A percentile compares a stretch with the other conserved stretches of the same genome.
These are phyloP conservation scores for Gracilaria gracilis DNA, from an alignment of 23 red algal species.

Conservation along the genomic window DNA sequence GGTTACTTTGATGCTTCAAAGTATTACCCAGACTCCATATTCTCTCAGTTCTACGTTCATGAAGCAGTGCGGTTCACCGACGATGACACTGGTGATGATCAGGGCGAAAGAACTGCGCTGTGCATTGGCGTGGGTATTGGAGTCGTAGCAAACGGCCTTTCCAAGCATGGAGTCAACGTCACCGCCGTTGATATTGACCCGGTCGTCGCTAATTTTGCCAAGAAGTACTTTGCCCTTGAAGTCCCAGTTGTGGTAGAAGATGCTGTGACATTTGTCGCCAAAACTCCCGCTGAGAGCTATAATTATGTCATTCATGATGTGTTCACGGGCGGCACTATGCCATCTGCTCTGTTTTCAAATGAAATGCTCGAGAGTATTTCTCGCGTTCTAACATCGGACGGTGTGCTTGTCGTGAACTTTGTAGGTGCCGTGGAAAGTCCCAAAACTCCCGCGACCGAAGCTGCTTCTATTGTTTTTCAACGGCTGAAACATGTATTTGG, in stretches of 20 bases:
- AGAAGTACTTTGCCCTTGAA: conserved; percentile 40
- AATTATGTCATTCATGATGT: conserved; percentile 74
- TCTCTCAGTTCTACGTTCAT: conserved; percentile 74
- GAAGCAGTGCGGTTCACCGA: conserved; percentile 60
- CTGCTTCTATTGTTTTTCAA: conserved; percentile 34
- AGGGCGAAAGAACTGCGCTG: conserved; percentile 10
- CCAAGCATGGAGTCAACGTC: conserved; percentile 29
- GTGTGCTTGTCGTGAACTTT: conserved; percentile 68
- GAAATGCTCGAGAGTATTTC: conserved; percentile 4
- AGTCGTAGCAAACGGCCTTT: conserved; percentile 55
- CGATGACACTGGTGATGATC: neutral
- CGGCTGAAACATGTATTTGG: conserved; percentile 42
- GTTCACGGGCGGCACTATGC: conserved; percentile 67
- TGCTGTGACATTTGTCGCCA: conserved; percentile 26
- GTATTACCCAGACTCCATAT: conserved; percentile 48
- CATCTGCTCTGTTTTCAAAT: conserved; percentile 33
- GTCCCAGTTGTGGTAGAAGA: conserved; percentile 48
- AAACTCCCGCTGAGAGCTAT: neutral
- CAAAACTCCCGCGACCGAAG: conserved; percentile 32
- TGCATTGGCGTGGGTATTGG: conserved; percentile 71
- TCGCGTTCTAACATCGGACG: conserved; percentile 45
- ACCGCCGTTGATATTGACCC: conserved; percentile 63
- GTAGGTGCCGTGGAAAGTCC: conserved; percentile 49
- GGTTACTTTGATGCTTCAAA: conserved; percentile 28
- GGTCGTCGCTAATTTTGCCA: conserved; percentile 45